Evolutionary conservation across 495 filamentous ascomycete species (phyloP), one percentile per base, ranked within the genome.

Genomic region (Aspergillus sclerotiicarbonarius): DNA sequence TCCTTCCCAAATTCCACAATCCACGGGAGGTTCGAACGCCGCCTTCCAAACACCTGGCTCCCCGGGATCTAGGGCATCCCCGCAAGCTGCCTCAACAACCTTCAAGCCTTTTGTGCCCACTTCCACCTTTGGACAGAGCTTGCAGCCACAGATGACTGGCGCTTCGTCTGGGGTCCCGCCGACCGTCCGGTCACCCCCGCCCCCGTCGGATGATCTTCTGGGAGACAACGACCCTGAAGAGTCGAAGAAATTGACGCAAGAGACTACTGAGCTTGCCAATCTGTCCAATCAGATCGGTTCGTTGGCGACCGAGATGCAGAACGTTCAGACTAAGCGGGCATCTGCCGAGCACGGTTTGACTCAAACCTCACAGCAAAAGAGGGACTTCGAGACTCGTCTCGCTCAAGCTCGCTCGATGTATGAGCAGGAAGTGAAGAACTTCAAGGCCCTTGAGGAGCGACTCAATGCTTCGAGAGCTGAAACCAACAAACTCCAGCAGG

Each of bases 181-280:
- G n/a, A 68, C 73, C 12, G 76, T 74, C 54, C 77, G 79, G 44
- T 75, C 74, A 16, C 77, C 79, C 15, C 65, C 76, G 3, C 77
- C 87, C 15, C 82, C 81, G 16, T 80, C 89, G 58, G 92, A 98
- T 63, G 95, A 98, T 73, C 80, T 98, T n/a, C 83, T 98, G 9
- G 94, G 95, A 19, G 94, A 96, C 60, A 88, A 88, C 55, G 94
- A 98, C 57, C 90, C 90, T 4, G 92, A 96, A 68, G 83, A 92
- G 49, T 91, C 84, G 67, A 95, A 89, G 68, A 93, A 88, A 66
- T 73, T 98, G 47, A 92, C 86, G 0, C 86, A 84, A 57, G 94
- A 98, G 70, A 94, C 91, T 5, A 87, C 88, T 1, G 94, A 98
- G 66, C 80, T 98, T n/a, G 94, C 92, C 30, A 98, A 98, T 65